Evolutionary conservation across 176 grass and related monocot species (phyloP).

Genomic region (Puya raimondii): DNA sequence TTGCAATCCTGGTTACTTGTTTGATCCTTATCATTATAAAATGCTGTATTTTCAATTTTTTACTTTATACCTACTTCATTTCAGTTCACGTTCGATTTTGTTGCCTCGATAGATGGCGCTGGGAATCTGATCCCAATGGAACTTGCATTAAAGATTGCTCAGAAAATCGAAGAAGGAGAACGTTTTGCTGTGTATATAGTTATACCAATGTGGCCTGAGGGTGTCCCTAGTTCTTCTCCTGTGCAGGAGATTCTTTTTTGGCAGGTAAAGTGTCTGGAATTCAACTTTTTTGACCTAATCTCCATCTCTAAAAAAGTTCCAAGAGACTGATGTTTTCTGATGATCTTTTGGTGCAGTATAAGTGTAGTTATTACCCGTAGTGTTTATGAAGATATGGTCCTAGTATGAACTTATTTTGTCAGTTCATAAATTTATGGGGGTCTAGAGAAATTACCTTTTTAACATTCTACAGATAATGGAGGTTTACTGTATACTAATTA

Average conservation of each 20-base stretch:
- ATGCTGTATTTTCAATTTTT: not conserved
- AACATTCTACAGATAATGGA: too few relatives aligned
- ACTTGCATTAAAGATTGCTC: conserved; percentile 70
- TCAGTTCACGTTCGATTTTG: not conserved
- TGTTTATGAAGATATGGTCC: too few relatives aligned
- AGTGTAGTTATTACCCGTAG: not conserved
- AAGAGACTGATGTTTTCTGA: not conserved
- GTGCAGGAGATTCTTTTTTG: conserved; percentile 72
- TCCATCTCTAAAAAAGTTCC: not conserved
- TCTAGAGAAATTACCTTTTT: too few relatives aligned
- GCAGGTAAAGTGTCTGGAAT: conserved; percentile 40
- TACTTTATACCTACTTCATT: not conserved
- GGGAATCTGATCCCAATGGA: conserved; percentile 78
- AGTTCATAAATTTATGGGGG: too few relatives aligned
- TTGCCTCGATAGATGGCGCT: conserved; percentile 24
- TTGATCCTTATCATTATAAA: not conserved
- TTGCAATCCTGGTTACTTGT: not conserved
- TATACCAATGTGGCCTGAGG: conserved; percentile 87
- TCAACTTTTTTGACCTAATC: not conserved
- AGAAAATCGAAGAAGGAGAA: conserved; percentile 51
- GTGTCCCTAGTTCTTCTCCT: conserved; percentile 40
- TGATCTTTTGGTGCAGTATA: not conserved
- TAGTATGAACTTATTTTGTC: too few relatives aligned
- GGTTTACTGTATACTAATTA: too few relatives aligned
- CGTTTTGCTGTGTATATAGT: conserved; percentile 68